Evolutionary conservation across 257 asterid genomes (phyloP), one percentile per base, ranked within the genome.

Genomic region (Solanum pinnatisectum): DNA sequence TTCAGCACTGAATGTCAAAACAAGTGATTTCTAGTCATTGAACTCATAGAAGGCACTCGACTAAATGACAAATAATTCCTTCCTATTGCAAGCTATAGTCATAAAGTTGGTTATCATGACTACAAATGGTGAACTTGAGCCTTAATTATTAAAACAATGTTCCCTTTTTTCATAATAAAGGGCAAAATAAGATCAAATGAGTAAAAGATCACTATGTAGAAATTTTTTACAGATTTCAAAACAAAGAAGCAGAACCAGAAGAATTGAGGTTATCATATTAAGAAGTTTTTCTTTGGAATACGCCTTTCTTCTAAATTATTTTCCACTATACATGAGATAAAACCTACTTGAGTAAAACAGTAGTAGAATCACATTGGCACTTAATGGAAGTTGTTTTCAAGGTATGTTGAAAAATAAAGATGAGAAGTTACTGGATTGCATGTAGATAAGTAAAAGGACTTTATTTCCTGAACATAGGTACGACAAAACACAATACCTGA

Each of bases 401-500:
- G 70, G 37, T 49, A 49, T 10, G 85, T 33, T 82, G 52, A 27
- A 81, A 81, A 46, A 46, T 49, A 30, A 46, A 44, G 40, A 46
- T 46, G 25, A 16, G 60, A 81, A 81, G 85, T 30, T 30, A 46
- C 39, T 16, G 67, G 70, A 81, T 30, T 46, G 33, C 68, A 81
- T 20, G 6, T 81, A 27, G 67, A 81, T 30, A 46, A 46, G 68
- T 81, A 27, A 81, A 79, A 79, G 11, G 68, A 30, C 68, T 81
- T 18, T 71, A 23, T 81, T 37, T 27, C 13, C 78, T 46, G 30
- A 8, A 35, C 65, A 68, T 35, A 70, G 33, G 44, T 36, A 22
- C 46, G 73, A 46, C 15, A 70, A 36, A 73, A 86, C 83, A 87
- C 59, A 89, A 23, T 92, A 97, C 99, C 98, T 96, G 98, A 86